These are phyloP conservation scores for Alloascoidea africana DNA, from an alignment of 805 yeast species.

Conservation along the genomic window DNA sequence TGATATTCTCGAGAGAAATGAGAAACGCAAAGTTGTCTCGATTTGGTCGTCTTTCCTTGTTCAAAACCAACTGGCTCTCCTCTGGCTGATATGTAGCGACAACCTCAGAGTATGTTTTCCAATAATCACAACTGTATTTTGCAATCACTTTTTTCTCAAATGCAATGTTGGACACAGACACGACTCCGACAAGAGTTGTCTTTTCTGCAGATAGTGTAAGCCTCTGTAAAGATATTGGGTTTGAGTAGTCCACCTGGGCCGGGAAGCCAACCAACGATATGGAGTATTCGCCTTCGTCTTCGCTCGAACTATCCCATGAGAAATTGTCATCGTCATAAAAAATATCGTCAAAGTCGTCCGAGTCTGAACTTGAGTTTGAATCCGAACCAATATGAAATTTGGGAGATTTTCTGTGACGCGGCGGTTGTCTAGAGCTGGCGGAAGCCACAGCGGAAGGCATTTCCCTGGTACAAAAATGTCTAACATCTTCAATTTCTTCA, in stretches of 20 bases:
- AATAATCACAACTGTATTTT: conserved; percentile 61
- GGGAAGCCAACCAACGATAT: conserved; percentile 15
- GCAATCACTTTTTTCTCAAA: conserved; percentile 54
- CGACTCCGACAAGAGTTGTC: conserved; percentile 46
- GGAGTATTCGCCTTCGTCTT: conserved; percentile 14
- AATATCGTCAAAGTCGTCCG: conserved; percentile 15
- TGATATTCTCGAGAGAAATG: conserved; percentile 23
- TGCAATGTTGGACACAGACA: conserved; percentile 64
- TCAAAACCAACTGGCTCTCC: no score
- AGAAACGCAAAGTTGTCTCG: conserved; percentile 56
- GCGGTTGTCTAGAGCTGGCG: conserved; percentile 10
- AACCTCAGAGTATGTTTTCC: conserved; percentile 64
- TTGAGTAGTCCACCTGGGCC: conserved; percentile 13
- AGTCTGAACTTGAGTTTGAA: conserved; percentile 38
- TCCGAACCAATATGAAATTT: background rate
- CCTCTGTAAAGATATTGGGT: conserved; percentile 37
- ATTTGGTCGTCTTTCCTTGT: no score
- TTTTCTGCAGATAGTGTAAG: conserved; percentile 44
- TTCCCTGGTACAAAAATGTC: conserved; percentile 59
- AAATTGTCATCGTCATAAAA: no score
- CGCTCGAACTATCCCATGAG: conserved; percentile 11
- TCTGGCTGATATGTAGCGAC: conserved; percentile 33
- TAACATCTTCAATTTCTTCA: conserved; percentile 38
- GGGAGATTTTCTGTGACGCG: background rate
- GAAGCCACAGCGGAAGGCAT: conserved; percentile 68